Base-by-base conservation (phyloP, 2,329 filamentous ascomycete genomes). In the Paraphaeosphaeria minitans region DNA sequence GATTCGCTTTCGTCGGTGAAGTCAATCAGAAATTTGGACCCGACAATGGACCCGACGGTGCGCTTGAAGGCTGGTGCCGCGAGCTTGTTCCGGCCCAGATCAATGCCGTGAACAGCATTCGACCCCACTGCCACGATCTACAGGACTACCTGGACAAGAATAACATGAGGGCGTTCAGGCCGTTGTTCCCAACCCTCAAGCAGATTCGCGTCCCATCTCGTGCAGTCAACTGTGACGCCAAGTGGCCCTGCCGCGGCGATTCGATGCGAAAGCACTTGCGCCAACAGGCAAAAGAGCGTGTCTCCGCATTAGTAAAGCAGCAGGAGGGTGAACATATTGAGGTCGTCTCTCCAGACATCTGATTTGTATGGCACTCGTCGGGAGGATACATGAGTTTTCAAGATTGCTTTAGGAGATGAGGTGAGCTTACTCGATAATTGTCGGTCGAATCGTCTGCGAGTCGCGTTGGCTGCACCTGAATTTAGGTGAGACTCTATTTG, bases 1-100 rank as follows among this genome's bases (percentile, higher is more conserved):
- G 42, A 4, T 65, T 66, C 59, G 27, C 57, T 19, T 45, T 64
- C 49, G 47, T 24, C 4, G 41, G 48, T 29, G 37, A 53, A 21
- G n/a, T 59, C 13, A 13, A 39, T 5, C 9, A 4, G 3, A 50
- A 48, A 13, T 60, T 52, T n/a, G 57, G 57, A 43, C 24, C 24
- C 19, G 41, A 41, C 2, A 33, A 59, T 12, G 57, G 52, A 2
- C 57, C 57, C 9, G 52, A 59, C n/a, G 57, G 57, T 13, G 57
- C 57, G 1, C 53, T 59, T 13, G 57, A 59, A 39, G 47, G 47
- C 9, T 59, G 57, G 57, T 35, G 31, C 16, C 21, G 12, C 3
- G 53, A 59, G 21, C 47, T 54, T 5, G 43, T 53, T 19, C 57
- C 46, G 3, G 57, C 57, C 2, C 57, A 59, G 37, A 10, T 52